phyloP scores from a whole-genome alignment of 108 stramenopile species.

The Parietichytrium sp. region DNA sequence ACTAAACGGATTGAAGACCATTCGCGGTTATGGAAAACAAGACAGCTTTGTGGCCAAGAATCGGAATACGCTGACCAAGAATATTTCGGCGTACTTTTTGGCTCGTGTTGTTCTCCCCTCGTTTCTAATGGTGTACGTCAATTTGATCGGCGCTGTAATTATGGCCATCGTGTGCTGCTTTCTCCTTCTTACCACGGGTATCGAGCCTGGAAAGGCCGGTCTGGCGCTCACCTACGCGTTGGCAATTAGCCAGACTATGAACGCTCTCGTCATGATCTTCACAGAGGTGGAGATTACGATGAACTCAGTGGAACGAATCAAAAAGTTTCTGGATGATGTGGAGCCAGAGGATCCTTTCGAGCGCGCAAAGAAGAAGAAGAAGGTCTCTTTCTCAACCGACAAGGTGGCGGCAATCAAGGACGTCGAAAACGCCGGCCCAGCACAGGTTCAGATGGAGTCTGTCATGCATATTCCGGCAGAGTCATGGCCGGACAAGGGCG shows the following conservation, averaged over 20 bases:
- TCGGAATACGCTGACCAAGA: constrained; percentile 68
- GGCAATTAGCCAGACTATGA: constrained; percentile 76
- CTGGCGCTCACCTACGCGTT: constrained; percentile 84
- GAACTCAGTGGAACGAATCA: constrained; percentile 36
- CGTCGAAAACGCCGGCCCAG: not conserved
- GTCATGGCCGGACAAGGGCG: constrained; percentile 74
- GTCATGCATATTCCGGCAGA: constrained; percentile 47
- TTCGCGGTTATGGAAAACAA: constrained; percentile 80
- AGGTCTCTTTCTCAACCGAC: too few species aligned
- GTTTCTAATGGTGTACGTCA: constrained; percentile 88
- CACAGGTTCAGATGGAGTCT: not conserved
- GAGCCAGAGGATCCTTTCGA: not conserved
- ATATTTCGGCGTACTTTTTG: constrained; percentile 78
- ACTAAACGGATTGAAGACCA: constrained; percentile 81
- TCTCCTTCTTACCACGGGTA: constrained; percentile 53
- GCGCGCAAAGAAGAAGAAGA: too few species aligned
- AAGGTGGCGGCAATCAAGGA: not conserved
- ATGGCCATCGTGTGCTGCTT: constrained; percentile 67
- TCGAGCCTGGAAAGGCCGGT: constrained; percentile 66
- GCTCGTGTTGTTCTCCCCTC: constrained; percentile 74
- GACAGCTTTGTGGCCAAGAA: constrained; percentile 68
- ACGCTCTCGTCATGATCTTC: constrained; percentile 83
- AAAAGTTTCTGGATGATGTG: constrained; percentile 4
- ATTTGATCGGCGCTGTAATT: constrained; percentile 77
- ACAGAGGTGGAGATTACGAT: constrained; percentile 79